Evolutionary conservation across 495 filamentous ascomycete species (phyloP).

Genomic region (Aspergillus baeticus): DNA sequence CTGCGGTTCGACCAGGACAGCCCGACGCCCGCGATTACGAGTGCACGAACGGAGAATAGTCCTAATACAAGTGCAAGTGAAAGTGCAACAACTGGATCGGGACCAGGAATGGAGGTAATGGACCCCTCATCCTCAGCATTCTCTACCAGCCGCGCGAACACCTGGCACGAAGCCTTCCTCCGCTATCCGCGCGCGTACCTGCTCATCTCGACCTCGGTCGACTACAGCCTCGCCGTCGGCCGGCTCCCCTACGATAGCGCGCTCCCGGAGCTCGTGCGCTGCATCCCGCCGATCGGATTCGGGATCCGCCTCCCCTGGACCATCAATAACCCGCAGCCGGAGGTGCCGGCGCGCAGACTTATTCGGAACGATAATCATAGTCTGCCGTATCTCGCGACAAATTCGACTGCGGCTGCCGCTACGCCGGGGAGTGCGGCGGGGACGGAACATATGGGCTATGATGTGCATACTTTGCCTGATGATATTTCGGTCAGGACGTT

Average conservation of each 20-base stretch:
- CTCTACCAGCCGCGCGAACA: constrained; percentile 12
- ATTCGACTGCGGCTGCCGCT: not conserved
- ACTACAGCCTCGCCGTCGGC: constrained; percentile 29
- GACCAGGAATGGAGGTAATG: not conserved
- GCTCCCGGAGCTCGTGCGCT: constrained; percentile 28
- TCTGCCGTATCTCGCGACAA: not conserved
- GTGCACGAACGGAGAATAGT: not conserved
- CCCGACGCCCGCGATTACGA: not conserved
- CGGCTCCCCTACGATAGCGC: constrained; percentile 23
- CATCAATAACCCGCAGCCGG: not conserved
- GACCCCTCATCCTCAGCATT: not conserved
- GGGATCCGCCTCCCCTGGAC: constrained; percentile 28
- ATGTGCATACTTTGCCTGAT: constrained; percentile 5
- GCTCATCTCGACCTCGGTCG: constrained; percentile 32
- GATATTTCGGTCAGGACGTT: not conserved
- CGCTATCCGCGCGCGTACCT: constrained; percentile 34
- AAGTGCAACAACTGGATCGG: too few species aligned
- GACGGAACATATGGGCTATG: constrained; percentile 2
- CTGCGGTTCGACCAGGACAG: constrained; percentile 12
- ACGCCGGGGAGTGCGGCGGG: not conserved
- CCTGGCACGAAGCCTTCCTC: constrained; percentile 34
- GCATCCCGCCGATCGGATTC: constrained; percentile 21
- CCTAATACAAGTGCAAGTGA: too few species aligned
- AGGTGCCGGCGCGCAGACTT: not conserved
- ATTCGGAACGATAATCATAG: not conserved